phyloP scores from a whole-genome alignment of 169 alveolate species.

The Ichthyophthirius multifiliis region DNA sequence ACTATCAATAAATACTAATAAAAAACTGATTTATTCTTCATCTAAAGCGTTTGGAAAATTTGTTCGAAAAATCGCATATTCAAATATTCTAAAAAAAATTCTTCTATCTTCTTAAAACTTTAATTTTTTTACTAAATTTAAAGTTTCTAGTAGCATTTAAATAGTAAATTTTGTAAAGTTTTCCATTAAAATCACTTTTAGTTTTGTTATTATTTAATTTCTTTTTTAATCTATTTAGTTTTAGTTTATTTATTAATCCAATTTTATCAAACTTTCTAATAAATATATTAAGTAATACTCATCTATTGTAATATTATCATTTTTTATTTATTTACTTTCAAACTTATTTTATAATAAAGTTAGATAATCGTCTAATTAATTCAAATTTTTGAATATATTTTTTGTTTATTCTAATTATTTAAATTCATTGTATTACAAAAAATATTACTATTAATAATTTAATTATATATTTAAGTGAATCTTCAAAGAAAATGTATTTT shows the following conservation, averaged over 20 bases:
- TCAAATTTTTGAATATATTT: too few relatives aligned
- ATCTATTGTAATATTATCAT: too few relatives aligned
- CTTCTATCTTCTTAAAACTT: background rate
- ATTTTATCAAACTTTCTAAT: background rate
- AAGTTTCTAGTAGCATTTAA: background rate
- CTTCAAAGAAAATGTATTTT: background rate
- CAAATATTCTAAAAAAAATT: slow-evolving; percentile 1
- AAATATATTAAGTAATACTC: background rate
- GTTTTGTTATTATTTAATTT: background rate
- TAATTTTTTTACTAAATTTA: background rate
- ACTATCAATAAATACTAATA: background rate
- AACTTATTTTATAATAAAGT: too few relatives aligned
- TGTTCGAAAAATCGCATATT: background rate
- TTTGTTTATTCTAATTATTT: too few relatives aligned
- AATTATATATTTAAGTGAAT: too few relatives aligned
- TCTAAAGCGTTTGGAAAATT: background rate
- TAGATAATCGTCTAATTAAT: too few relatives aligned
- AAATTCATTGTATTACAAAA: too few relatives aligned
- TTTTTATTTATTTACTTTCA: too few relatives aligned
- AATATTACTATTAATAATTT: too few relatives aligned
- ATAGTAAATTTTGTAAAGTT: background rate
- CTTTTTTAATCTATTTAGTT: background rate
- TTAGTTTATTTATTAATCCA: background rate
- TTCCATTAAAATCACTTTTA: background rate
- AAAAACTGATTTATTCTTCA: background rate